Base-by-base conservation (phyloP, 257 asterid genomes). In the Eucommia ulmoides region DNA sequence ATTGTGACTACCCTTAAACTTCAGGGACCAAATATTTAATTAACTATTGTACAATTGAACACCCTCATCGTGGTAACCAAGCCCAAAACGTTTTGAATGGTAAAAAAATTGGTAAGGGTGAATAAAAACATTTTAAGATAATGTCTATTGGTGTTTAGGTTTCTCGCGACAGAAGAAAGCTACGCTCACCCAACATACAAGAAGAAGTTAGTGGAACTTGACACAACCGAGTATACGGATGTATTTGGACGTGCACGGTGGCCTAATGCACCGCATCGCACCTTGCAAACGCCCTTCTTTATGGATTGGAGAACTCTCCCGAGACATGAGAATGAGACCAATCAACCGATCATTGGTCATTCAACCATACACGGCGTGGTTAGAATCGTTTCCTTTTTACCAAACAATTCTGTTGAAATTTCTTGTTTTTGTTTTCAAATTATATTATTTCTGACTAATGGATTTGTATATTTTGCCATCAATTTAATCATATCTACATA, bases 221-320 rank as follows among this genome's bases (percentile, higher is more conserved):
- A 71, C 47, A 55, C 79, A 51, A 81, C 97, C 0, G 92, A 79
- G 76, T 83, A 88, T 63, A 83, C 97, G 0, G 64, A 74, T 26
- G 65, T 88, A 16, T 88, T 78, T 63, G 97, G 97, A 9, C 93
- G 97, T 1, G 93, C 93, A 25, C 68, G 97, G 71, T 88, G 94
- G 94, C 97, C 97, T 0, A 84, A 62, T 20, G 97, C 97, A 21
- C 94, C 93, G 47, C 94, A 83, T 0, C 97, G 97, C 7, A 91
- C 74, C 53, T 42, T 88, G 22, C 61, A 67, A 65, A 83, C 93
- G n/a, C 85, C 80, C 0, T 88, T 79, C 64, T 83, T 73, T 73
- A 33, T 65, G 74, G 80, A 88, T 1, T 81, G 93, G 92, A 69
- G 71, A 61, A 58, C 53, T 54, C 83, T 88, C 19, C 91, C 97